These are phyloP conservation scores for Apiotrichum gracile DNA, from an alignment of 1,284 basidiomycete species.

Conservation along the genomic window DNA sequence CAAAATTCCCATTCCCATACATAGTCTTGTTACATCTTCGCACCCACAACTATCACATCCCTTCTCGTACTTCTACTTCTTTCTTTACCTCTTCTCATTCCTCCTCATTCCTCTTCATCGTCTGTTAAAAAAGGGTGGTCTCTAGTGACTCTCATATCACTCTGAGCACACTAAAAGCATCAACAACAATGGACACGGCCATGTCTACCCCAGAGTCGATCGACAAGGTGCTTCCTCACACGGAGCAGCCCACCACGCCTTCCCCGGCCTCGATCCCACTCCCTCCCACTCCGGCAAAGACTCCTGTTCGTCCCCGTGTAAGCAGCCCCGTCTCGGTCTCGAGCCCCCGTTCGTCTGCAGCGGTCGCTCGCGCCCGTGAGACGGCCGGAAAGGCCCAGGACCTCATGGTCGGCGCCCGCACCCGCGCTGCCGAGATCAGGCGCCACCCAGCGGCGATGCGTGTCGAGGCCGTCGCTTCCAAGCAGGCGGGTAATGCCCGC, in stretches of 20 bases:
- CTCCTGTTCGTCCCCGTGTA: background rate
- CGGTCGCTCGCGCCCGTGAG: slow-evolving; percentile 1
- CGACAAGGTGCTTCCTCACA: too few species aligned
- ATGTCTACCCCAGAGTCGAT: background rate
- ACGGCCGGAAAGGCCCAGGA: background rate
- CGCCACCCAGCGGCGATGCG: slow-evolving; percentile 10
- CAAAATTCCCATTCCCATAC: too few species aligned
- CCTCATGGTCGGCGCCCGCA: background rate
- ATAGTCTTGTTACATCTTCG: too few species aligned
- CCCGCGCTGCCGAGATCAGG: background rate
- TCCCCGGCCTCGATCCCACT: background rate
- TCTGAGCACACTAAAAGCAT: too few species aligned
- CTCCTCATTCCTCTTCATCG: too few species aligned
- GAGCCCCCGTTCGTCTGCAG: background rate
- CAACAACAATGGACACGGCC: too few species aligned
- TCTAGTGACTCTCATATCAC: too few species aligned
- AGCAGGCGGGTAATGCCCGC: slow-evolving; percentile 24
- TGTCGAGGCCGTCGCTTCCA: background rate
- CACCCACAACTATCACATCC: too few species aligned
- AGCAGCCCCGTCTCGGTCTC: background rate
- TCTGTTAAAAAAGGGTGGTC: too few species aligned
- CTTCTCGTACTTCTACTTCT: too few species aligned
- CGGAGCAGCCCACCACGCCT: background rate
- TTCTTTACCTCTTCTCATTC: too few species aligned
- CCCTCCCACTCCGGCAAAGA: background rate